Percentiles rank a stretch among this genome's conserved stretches.
phyloP scores from a whole-genome alignment of 139 green algal genomes.

The Gonium pectorale region DNA sequence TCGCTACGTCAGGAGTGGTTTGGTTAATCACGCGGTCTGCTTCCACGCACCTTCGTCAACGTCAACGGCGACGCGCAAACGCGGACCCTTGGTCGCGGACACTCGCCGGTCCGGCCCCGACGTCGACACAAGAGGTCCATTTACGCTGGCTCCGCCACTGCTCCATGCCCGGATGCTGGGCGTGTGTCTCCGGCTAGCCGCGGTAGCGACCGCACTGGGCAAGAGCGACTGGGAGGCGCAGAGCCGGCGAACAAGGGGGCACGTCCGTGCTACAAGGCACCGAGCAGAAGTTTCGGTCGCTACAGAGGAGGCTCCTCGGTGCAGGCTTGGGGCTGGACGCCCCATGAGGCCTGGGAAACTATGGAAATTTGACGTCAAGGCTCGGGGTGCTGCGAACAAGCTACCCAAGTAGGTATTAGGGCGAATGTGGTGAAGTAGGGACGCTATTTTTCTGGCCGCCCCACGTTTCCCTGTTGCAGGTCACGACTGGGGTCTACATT shows the following conservation, averaged over 20 bases:
- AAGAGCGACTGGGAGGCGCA: not conserved
- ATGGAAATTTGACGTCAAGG: too few relatives aligned
- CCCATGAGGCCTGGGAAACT: not conserved
- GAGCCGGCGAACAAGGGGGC: conserved; percentile 19
- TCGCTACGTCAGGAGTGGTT: not conserved
- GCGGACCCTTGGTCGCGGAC: not conserved
- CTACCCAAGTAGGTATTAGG: too few relatives aligned
- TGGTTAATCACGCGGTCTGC: not conserved
- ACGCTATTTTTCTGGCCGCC: too few relatives aligned
- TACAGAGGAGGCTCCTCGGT: not conserved
- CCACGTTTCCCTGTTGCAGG: too few relatives aligned
- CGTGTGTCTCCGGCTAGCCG: conserved; percentile 6
- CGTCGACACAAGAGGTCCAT: not conserved
- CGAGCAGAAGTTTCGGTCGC: not conserved
- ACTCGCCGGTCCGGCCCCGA: not conserved
- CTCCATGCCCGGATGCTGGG: conserved; percentile 18
- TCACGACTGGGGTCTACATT: too few relatives aligned
- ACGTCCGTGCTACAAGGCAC: not conserved
- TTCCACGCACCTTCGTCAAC: conserved; percentile 83
- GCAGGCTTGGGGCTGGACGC: conserved; percentile 13
- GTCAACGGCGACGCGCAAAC: conserved; percentile 80
- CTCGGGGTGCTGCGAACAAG: too few relatives aligned
- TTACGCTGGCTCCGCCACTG: not conserved
- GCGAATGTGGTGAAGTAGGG: too few relatives aligned
- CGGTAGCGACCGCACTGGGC: not conserved